Conservation (phyloP, 345 rosid species). For the Gossypium ekmanianum region DNA sequence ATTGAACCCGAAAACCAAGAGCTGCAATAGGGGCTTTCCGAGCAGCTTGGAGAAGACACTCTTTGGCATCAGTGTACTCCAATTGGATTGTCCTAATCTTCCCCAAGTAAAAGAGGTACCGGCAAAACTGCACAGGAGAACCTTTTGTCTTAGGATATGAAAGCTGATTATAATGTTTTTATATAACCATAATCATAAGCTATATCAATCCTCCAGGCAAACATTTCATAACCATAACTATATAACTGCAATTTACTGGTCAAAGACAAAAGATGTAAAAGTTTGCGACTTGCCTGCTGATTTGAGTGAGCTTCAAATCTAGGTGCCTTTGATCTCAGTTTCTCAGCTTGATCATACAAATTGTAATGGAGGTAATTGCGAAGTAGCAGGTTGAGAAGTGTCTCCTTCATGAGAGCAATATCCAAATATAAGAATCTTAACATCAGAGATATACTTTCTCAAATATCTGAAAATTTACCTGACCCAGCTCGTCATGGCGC, state of each 20-base stretch:
- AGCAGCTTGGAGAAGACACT: slow-evolving; percentile 60
- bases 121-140: slow-evolving; percentile 40
- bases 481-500: slow-evolving; percentile 62
- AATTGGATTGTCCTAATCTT: slow-evolving; percentile 57
- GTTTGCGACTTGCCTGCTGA: not conserved
- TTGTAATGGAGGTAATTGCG: slow-evolving; percentile 64
- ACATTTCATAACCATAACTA: not conserved
- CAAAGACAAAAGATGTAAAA: not conserved
- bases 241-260: not conserved
- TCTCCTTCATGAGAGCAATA: slow-evolving; percentile 37
- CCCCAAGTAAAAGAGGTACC: slow-evolving; percentile 56
- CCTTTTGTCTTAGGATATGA: not conserved
- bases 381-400: slow-evolving; percentile 53
- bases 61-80: slow-evolving; percentile 64
- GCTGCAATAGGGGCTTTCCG: slow-evolving; percentile 51
- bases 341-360: slow-evolving; percentile 59
- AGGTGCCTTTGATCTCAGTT: slow-evolving; percentile 60
- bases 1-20: slow-evolving; percentile 49
- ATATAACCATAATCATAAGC: not conserved
- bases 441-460: not conserved
- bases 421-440: not conserved
- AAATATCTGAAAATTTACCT: slow-evolving; percentile 28
- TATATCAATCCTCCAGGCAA: not conserved
- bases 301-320: slow-evolving; percentile 37
- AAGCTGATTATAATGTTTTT: not conserved